phyloP scores from a whole-genome alignment of 768 basidiomycete species.

The Floccularia luteovirens region DNA sequence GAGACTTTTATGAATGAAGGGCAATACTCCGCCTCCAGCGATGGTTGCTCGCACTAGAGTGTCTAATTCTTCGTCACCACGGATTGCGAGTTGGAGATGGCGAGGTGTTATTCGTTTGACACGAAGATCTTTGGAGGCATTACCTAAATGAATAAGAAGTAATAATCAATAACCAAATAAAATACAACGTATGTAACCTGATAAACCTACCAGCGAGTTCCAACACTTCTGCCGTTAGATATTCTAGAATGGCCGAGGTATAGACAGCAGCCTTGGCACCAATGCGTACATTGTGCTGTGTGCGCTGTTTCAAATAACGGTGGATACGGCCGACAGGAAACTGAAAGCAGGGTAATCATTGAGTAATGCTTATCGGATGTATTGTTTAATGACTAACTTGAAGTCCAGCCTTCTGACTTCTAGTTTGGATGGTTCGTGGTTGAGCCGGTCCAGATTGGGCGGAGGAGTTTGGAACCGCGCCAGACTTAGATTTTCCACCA shows the following conservation, averaged over 20 bases:
- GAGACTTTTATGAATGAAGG: conserved; percentile 84
- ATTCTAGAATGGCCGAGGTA: conserved; percentile 93
- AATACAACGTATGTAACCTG: too few species aligned
- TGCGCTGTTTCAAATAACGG: conserved; percentile 87
- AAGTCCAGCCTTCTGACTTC: conserved; percentile 82
- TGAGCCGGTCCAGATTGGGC: conserved; percentile 20
- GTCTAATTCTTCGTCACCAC: conserved; percentile 97
- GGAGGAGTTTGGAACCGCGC: conserved; percentile 23
- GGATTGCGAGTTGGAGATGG: conserved; percentile 92
- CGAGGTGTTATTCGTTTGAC: conserved; percentile 97
- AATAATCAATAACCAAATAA: not conserved
- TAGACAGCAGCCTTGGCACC: conserved; percentile 98
- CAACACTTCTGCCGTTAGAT: conserved; percentile 92
- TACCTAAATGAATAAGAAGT: conserved; percentile 42
- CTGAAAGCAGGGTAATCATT: conserved; percentile 24
- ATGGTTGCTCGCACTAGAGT: conserved; percentile 91
- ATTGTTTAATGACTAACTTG: conserved; percentile 43
- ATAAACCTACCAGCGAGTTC: conserved; percentile 87
- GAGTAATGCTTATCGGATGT: not conserved
- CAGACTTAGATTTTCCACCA: conserved; percentile 58
- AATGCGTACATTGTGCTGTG: conserved; percentile 90
- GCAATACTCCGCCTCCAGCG: conserved; percentile 82
- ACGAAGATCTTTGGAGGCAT: conserved; percentile 94
- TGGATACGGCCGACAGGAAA: conserved; percentile 98
- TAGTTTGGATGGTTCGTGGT: conserved; percentile 45